These are phyloP conservation scores for Trichoderma virens DNA, from an alignment of 495 filamentous ascomycete genomes.

Conservation along the genomic window DNA sequence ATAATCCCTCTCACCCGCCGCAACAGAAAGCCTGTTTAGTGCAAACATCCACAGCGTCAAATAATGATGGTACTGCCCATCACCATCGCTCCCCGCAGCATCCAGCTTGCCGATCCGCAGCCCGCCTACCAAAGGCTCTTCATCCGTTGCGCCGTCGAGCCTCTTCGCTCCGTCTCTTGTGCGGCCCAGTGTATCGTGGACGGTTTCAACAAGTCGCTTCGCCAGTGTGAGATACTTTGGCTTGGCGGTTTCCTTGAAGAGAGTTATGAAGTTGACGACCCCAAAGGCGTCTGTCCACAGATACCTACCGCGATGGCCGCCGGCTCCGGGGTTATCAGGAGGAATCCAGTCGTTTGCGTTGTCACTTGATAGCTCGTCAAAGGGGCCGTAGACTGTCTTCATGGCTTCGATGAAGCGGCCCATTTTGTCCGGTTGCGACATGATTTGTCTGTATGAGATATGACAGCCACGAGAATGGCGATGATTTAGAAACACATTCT, in stretches of 20 bases:
- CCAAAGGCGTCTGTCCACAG: conserved; percentile 65
- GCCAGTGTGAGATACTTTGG: conserved; percentile 48
- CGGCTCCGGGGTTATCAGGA: conserved; percentile 35
- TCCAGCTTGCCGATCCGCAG: conserved; percentile 56
- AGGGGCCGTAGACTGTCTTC: conserved; percentile 35
- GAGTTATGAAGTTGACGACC: conserved; percentile 58
- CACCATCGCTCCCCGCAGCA: conserved; percentile 45
- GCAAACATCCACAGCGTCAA: conserved; percentile 67
- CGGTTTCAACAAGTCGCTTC: conserved; percentile 39
- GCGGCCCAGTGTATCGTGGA: conserved; percentile 50
- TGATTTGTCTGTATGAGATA: background rate
- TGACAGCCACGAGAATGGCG: background rate
- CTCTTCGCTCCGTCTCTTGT: conserved; percentile 42
- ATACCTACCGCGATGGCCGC: conserved; percentile 59
- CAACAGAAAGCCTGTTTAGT: conserved; percentile 50
- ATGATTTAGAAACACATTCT: background rate
- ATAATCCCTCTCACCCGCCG: conserved; percentile 40
- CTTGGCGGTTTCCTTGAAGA: conserved; percentile 37
- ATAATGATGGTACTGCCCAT: conserved; percentile 65
- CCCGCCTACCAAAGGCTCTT: conserved; percentile 50
- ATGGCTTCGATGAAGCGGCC: conserved; percentile 31
- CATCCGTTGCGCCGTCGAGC: conserved; percentile 47
- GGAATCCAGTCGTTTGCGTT: conserved; percentile 22
- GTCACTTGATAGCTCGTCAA: conserved; percentile 21
- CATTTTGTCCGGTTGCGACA: background rate